Base-by-base conservation (phyloP, 805 yeast genomes). In the Saccharomycopsis capsularis region DNA sequence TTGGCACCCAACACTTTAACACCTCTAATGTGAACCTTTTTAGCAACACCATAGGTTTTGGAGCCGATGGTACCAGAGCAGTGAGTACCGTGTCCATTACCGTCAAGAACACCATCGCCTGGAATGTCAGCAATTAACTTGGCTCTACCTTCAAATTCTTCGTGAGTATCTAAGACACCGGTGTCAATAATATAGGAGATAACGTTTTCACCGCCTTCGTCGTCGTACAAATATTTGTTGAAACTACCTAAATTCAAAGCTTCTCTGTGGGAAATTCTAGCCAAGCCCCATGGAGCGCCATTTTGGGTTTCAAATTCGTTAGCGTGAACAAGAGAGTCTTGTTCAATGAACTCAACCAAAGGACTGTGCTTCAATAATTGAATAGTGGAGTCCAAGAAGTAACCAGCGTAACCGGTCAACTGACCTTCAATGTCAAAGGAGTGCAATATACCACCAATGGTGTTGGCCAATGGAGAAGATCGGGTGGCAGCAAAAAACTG, bases 371-470 rank as follows among this genome's bases (percentile, higher is more conserved):
- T 79, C 59, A 93, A 79, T 60, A 81, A 69, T 50, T 86, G 86
- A 50, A 91, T 68, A 47, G 88, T 81, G 46, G 78, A 78, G 44
- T 81, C 82, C 56, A 85, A 75, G 73, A 93, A 88, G 66, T 73
- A 75, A 52, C 96, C 99, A 46, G 90, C 71, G 72, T 90, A 91
- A 56, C 98, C 99, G 53, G 70, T 68, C 62, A 87, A 67, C 39
- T 65, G 55, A 50, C 72, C 71, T 51, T 71, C 80, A 56, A 88
- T 72, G 60, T 75, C 63, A 70, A 85, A 87, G 22, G 60, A 38
- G 40, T 44, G 34, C 29, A 51, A 38, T 29, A 54, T 48, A 15
- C 50, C 48, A 40, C 61, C 56, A 24, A 46, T 42, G 22, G 47
- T 32, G n/a, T 50, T 54, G 25, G 42, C 34, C 38, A 51, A 50